These are phyloP conservation scores for Posidonia oceanica DNA, from an alignment of 116 monocot genomes.

Conservation along the genomic window DNA sequence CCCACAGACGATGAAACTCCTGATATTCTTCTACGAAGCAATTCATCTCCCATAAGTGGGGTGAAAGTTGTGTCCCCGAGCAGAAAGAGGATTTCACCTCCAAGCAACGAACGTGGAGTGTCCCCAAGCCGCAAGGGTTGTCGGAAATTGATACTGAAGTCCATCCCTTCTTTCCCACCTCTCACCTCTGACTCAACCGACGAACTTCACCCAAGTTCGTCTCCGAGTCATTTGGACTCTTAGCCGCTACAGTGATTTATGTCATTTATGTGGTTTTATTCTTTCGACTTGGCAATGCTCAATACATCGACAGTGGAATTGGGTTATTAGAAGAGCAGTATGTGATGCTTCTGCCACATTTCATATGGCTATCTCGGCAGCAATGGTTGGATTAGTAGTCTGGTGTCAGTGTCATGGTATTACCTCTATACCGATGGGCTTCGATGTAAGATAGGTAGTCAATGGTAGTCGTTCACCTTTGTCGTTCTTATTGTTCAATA, in stretches of 20 bases:
- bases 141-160: slow-evolving; percentile 68
- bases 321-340: too few relatives aligned
- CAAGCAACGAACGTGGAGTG: slow-evolving; percentile 24
- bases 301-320: too few relatives aligned
- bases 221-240: slow-evolving; percentile 3
- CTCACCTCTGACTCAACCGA: slow-evolving; percentile 24
- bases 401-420: too few relatives aligned
- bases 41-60: slow-evolving; percentile 25
- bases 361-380: too few relatives aligned
- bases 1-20: slow-evolving; percentile 39
- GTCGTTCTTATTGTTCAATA: too few relatives aligned
- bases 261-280: too few relatives aligned
- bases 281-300: too few relatives aligned
- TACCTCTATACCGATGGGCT: neutral
- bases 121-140: slow-evolving; percentile 53
- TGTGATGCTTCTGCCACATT: too few relatives aligned
- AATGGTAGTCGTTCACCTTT: too few relatives aligned
- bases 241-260: neutral
- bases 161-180: slow-evolving; percentile 75
- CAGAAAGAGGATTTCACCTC: slow-evolving; percentile 71
- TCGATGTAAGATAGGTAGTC: neutral
- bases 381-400: too few relatives aligned
- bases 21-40: slow-evolving; percentile 18
- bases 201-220: slow-evolving; percentile 7
- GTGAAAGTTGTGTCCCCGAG: slow-evolving; percentile 69